These are phyloP conservation scores for Zostera marina DNA, from an alignment of 116 monocot species.

Conservation along the genomic window DNA sequence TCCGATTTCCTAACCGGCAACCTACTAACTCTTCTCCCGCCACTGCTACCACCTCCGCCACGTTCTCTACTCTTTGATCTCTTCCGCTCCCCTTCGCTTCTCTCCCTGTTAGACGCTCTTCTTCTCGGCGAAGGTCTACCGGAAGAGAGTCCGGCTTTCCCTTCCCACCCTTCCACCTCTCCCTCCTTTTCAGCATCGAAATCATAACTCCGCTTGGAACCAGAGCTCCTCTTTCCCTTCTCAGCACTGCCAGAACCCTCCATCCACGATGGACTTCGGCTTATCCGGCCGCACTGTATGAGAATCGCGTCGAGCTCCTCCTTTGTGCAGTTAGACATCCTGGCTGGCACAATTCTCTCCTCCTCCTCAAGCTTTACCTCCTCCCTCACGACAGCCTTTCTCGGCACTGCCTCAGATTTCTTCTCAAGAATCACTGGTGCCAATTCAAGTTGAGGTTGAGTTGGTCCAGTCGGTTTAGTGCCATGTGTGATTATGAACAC, in stretches of 20 bases:
- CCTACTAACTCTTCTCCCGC: slow-evolving; percentile 56
- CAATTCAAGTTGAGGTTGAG: not conserved
- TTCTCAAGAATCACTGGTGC: not conserved
- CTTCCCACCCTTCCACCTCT: slow-evolving; percentile 25
- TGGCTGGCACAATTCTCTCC: not conserved
- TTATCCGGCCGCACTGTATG: slow-evolving; percentile 95
- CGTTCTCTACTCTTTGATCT: slow-evolving; percentile 60
- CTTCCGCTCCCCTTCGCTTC: slow-evolving; percentile 11
- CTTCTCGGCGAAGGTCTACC: slow-evolving; percentile 47
- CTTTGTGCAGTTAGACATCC: slow-evolving; percentile 80
- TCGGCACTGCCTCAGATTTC: not conserved
- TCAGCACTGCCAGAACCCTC: not conserved
- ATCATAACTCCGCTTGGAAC: slow-evolving; percentile 76
- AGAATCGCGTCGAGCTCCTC: slow-evolving; percentile 93
- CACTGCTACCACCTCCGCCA: slow-evolving; percentile 16
- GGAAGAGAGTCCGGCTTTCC: slow-evolving; percentile 15
- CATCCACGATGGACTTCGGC: slow-evolving; percentile 51
- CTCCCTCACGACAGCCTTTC: not conserved
- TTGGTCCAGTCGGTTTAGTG: not conserved
- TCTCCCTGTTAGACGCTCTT: slow-evolving; percentile 24
- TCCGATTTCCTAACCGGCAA: slow-evolving; percentile 64
- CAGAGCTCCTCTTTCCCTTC: slow-evolving; percentile 27
- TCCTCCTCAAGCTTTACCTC: not conserved
- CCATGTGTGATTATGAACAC: slow-evolving; percentile 8
- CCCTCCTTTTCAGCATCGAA: slow-evolving; percentile 36